Evolutionary conservation across 2,329 filamentous ascomycete species (phyloP).

Genomic region (Blumeria graminis): DNA sequence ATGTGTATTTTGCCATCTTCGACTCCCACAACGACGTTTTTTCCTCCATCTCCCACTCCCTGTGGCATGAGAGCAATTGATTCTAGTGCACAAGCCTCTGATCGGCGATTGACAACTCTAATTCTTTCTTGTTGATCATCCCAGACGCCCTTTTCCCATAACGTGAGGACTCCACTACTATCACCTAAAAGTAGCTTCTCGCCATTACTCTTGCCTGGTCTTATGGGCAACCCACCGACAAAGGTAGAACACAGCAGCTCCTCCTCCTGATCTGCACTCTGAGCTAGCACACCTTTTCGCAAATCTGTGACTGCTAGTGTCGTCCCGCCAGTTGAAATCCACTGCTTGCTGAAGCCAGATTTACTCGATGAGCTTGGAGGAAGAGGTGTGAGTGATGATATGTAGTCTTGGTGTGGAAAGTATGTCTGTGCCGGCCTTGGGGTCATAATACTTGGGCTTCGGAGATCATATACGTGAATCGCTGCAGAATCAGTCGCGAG

Average conservation of each 20-base stretch:
- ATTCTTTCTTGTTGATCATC: conserved; percentile 86
- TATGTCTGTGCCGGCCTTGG: conserved; percentile 54
- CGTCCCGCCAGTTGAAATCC: conserved; percentile 77
- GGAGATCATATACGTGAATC: conserved; percentile 69
- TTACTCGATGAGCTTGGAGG: conserved; percentile 61
- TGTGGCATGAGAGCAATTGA: conserved; percentile 49
- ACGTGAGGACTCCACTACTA: conserved; percentile 56
- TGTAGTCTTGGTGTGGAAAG: conserved; percentile 75
- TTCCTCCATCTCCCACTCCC: conserved; percentile 39
- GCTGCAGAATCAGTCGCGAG: conserved; percentile 78
- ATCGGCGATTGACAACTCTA: conserved; percentile 38
- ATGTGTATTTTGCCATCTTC: conserved; percentile 61
- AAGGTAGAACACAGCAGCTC: conserved; percentile 66
- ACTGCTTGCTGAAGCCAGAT: conserved; percentile 79
- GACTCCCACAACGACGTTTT: conserved; percentile 55
- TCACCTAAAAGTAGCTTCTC: conserved; percentile 53
- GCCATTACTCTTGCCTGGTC: conserved; percentile 38
- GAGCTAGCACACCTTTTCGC: conserved; percentile 60
- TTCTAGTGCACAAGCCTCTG: conserved; percentile 57
- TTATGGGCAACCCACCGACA: conserved; percentile 49
- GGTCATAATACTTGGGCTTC: conserved; percentile 29
- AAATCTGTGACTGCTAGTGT: conserved; percentile 80
- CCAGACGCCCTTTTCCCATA: conserved; percentile 91
- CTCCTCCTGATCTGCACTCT: conserved; percentile 86
- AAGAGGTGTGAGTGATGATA: conserved; percentile 67